Base-by-base conservation (phyloP, 2,329 filamentous ascomycete genomes). In the Thelonectria rubi region DNA sequence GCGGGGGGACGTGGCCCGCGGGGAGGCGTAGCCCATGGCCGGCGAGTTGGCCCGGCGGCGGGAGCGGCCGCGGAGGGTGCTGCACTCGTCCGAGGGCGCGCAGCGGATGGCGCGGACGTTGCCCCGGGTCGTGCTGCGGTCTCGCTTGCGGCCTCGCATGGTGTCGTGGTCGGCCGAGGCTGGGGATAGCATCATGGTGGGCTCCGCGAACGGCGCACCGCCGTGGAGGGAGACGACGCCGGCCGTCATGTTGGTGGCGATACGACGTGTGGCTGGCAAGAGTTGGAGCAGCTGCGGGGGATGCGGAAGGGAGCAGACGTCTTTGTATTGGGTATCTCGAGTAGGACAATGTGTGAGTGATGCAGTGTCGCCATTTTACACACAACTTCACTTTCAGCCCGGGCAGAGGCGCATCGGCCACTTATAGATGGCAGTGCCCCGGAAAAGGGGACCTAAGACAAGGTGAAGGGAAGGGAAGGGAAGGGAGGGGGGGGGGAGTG, bases 61-160 rank as follows among this genome's bases (percentile, higher is more conserved):
- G 54, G 78, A 79, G 42, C 78, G 76, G 43, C 78, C 78, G 54
- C 78, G 76, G 30, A 80, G 73, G 7, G 76, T 80, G 75, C 78
- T 80, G 17, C 78, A 79, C 53, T 80, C 78, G 32, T 80, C 77
- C 5, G 76, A 65, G 21, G 70, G 68, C 12, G 70, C 64, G 45
- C 64, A 66, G 34, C 75, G 75, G 46, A 75, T 68, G 46, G 73
- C 66, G 52, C 73, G 72, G 53, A 74, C 67, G 57, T 68, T 71
- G 55, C 72, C 63, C 39, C 76, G 73, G 45, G 73, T 76, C 37
- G 73, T 72, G 69, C 76, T 79, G 59, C 78, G 75, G 60, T 77
- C 75, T 63, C 78, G 74, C 66, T 75, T 80, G 62, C 78, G 78
- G 30, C 78, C 78, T 60, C 78, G 74, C 30, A 70, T 72, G 17